Base-by-base conservation (phyloP, 331 rosid species). In the Cucumis variabilis region DNA sequence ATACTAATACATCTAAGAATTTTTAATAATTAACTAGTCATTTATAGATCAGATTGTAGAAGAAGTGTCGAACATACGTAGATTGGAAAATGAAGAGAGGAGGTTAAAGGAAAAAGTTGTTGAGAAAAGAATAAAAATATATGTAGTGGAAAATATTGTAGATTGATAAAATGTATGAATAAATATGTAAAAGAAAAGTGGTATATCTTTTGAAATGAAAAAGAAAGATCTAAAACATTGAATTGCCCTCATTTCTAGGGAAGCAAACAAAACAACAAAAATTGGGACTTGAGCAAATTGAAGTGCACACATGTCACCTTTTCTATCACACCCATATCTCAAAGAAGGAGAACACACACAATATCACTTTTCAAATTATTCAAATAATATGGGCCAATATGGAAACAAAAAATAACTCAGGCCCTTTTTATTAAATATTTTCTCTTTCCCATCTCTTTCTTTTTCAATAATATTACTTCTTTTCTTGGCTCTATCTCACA, bases 301-400 rank as follows among this genome's bases (percentile, higher is more conserved):
- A 58, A 80, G 50, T 78, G 85, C 11, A 80, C 85, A 80, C 85
- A 58, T 79, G 84, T 80, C 69, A 80, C 68, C 33, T 80, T 28
- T 58, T 80, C 66, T 55, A 80, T 80, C 50, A 58, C 85, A 80
- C 48, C 69, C 85, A 53, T 58, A 55, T 55, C 69, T 53, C 85
- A 20, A 55, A 30, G 16, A 55, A 28, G 68, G 21, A 28, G 68
- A 80, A 16, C 44, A 76, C 46, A 69, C 77, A 48, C 25, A 48
- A 46, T 48, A n/a, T 44, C n/a, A n/a, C n/a, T n/a, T n/a, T n/a
- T n/a, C n/a, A n/a, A n/a, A n/a, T n/a, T n/a, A n/a, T n/a, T n/a
- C n/a, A n/a, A n/a, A n/a, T n/a, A n/a, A n/a, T n/a, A n/a, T n/a
- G n/a, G n/a, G n/a, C n/a, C n/a, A n/a, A n/a, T n/a, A n/a, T n/a